Conservation (phyloP, 805 yeast genomes). For the Hanseniaspora mollemarum region DNA sequence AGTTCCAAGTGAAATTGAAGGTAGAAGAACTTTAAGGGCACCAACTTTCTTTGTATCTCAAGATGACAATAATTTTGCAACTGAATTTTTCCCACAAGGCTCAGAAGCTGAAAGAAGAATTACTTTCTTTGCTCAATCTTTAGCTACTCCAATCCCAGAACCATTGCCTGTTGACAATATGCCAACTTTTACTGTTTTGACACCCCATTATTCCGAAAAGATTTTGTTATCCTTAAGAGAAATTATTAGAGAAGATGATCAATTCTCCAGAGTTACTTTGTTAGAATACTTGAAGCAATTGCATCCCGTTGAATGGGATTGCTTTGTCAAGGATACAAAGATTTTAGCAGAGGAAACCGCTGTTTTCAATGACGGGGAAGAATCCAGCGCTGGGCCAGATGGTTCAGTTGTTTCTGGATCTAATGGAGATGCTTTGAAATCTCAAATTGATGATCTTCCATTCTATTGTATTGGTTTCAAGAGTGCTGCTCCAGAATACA, state of each 20-base stretch:
- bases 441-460: slow-evolving; percentile 82
- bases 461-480: slow-evolving; percentile 95
- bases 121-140: slow-evolving; percentile 96
- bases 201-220: slow-evolving; percentile 94
- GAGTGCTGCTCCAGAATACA: slow-evolving; percentile 93
- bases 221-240: slow-evolving; percentile 86
- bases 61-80: slow-evolving; percentile 86
- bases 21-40: slow-evolving; percentile 95
- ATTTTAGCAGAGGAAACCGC: slow-evolving; percentile 90
- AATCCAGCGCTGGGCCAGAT: slow-evolving; percentile 11
- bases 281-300: slow-evolving; percentile 88
- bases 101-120: slow-evolving; percentile 99
- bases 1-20: slow-evolving; percentile 96
- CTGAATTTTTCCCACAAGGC: slow-evolving; percentile 93
- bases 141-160: slow-evolving; percentile 97
- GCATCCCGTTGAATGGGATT: slow-evolving; percentile 95
- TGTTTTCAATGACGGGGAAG: slow-evolving; percentile 36
- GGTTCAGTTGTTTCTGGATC: slow-evolving; percentile 27
- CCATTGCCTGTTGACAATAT: slow-evolving; percentile 98
- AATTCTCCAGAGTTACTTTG: slow-evolving; percentile 85
- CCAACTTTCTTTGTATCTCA: slow-evolving; percentile 98
- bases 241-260: slow-evolving; percentile 94
- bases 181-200: slow-evolving; percentile 96
- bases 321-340: slow-evolving; percentile 92
- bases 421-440: slow-evolving; percentile 59